A percentile compares a stretch with the other conserved stretches of the same genome.
phyloP scores from a whole-genome alignment of 371 early-diverging fungal species.

The Gilbertella persicaria region DNA sequence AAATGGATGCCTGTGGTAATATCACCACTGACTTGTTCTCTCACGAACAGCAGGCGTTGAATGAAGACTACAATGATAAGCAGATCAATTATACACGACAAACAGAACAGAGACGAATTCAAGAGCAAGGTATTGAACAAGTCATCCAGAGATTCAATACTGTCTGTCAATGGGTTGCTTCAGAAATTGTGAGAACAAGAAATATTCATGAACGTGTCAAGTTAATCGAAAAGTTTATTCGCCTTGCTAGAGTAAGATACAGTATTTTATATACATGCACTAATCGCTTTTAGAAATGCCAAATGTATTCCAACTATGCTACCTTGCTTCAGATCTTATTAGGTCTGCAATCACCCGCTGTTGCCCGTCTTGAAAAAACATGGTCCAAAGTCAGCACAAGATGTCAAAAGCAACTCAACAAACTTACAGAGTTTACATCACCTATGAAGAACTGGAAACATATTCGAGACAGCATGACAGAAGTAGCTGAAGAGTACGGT shows the following conservation, averaged over 20 bases:
- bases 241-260: constrained; percentile 64
- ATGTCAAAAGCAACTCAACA: constrained; percentile 54
- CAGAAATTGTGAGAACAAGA: constrained; percentile 61
- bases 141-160: constrained; percentile 68
- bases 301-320: constrained; percentile 64
- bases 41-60: not conserved
- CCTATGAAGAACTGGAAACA: constrained; percentile 68
- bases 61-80: constrained; percentile 2
- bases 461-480: constrained; percentile 66
- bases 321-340: constrained; percentile 65
- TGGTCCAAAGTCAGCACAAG: constrained; percentile 59
- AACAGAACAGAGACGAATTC: constrained; percentile 11
- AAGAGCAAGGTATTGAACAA: constrained; percentile 50
- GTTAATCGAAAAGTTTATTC: constrained; percentile 71
- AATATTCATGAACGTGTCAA: constrained; percentile 58
- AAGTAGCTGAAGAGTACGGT: constrained; percentile 61
- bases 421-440: constrained; percentile 58
- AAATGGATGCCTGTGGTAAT: constrained; percentile 33
- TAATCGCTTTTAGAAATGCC: constrained; percentile 52
- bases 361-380: constrained; percentile 60
- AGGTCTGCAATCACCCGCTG: constrained; percentile 63
- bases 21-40: constrained; percentile 2
- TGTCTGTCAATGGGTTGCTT: constrained; percentile 73
- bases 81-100: constrained; percentile 25
- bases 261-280: no score